Base-by-base conservation (phyloP, 345 rosid genomes). In the Carallia brachiata region DNA sequence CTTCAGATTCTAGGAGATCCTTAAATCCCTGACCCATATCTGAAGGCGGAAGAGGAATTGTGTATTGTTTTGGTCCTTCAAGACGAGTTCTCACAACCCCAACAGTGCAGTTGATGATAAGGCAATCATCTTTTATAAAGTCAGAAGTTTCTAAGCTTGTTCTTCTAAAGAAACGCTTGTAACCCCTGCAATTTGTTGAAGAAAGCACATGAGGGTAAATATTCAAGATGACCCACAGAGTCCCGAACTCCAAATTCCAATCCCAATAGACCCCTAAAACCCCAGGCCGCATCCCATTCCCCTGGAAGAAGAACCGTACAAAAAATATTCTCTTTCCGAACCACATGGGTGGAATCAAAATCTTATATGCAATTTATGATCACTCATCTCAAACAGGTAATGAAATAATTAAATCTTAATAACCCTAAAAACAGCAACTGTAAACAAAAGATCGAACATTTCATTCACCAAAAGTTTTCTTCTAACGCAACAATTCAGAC, bases 41-140 rank as follows among this genome's bases (percentile, higher is more conserved):
- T 13, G 98, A 90, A 4, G 84, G 86, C 0, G 90, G 90, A 48
- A 90, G 67, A 65, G 84, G 55, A 66, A 96, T 84, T 19, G 78
- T 77, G 75, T 80, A 84, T 53, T 73, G 84, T 77, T 88, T 90
- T 1, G 98, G 90, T 47, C 89, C 91, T 75, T 92, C 90, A 5
- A 80, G 80, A 53, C 86, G 90, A 18, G 85, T 81, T 83, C 89
- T 87, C 61, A 96, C 98, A 54, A 90, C 97, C 27, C 98, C 99
- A 61, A 92, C 96, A 54, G 97, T 92, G 77, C 98, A 92, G 75
- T 86, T 89, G 77, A 96, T 74, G 75, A 87, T 56, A 52, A 96
- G 88, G 75, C 93, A 87, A 68, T 92, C 93, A 68, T 90, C 89
- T 84, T 90, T 96, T 40, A 92, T 66, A 75, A 78, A 96, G 58